Evolutionary conservation across 1,284 basidiomycete genomes (phyloP).

Genomic region (Mycosarcoma maydis): DNA sequence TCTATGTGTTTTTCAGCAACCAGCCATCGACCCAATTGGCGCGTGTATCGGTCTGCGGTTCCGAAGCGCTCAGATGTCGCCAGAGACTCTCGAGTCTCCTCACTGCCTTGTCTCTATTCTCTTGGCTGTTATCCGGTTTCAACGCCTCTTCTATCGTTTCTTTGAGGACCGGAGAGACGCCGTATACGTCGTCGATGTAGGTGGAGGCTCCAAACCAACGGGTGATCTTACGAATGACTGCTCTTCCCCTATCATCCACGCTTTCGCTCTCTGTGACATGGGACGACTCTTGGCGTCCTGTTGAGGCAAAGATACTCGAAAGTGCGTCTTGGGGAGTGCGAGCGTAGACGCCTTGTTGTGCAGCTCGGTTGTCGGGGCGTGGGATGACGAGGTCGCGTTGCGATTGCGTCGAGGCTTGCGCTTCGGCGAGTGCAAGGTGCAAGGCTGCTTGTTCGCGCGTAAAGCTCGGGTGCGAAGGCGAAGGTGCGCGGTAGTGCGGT

Average conservation of each 20-base stretch:
- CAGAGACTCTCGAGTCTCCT: constrained; percentile 37
- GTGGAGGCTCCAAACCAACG: constrained; percentile 14
- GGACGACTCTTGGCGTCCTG: constrained; percentile 5
- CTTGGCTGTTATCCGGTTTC: constrained; percentile 1
- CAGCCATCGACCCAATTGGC: constrained; percentile 35
- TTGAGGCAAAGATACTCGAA: constrained; percentile 6
- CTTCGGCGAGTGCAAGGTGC: constrained; percentile 26
- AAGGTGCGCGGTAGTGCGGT: constrained; percentile 23
- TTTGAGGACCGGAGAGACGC: constrained; percentile 6
- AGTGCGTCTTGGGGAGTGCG: constrained; percentile 24
- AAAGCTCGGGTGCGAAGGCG: constrained; percentile 25
- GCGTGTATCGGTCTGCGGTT: not conserved
- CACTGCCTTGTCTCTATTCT: constrained; percentile 28
- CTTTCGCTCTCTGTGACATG: not conserved
- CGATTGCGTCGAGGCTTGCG: constrained; percentile 21
- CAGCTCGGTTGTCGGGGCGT: constrained; percentile 22
- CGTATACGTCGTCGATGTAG: constrained; percentile 41
- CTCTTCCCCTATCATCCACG: constrained; percentile 1
- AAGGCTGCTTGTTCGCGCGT: constrained; percentile 31
- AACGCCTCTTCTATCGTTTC: constrained; percentile 29
- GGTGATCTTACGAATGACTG: constrained; percentile 26
- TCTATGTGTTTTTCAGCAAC: constrained; percentile 21
- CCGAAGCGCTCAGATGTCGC: constrained; percentile 24
- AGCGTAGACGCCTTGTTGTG: constrained; percentile 37
- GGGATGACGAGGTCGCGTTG: constrained; percentile 21